Base-by-base conservation (phyloP, 2,329 filamentous ascomycete species). In the Dothistroma septosporum region DNA sequence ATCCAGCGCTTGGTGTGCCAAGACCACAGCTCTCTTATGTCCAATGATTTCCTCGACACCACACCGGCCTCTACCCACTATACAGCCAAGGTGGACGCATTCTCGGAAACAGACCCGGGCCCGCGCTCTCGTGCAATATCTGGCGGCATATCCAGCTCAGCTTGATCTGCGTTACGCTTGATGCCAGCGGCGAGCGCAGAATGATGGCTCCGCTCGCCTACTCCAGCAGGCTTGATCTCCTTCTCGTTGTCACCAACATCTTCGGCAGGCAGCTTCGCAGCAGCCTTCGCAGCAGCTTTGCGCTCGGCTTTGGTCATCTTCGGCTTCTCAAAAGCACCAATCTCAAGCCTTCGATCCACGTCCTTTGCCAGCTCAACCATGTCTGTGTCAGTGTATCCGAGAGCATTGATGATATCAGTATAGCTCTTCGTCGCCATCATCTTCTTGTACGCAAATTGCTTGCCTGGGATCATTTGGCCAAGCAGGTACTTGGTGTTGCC, bases 401-500 rank as follows among this genome's bases (percentile, higher is more conserved):
- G 76, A 1, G 82, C 77, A 59, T 85, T 80, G 70, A 91, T 89
- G 1, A 87, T 75, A 56, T 89, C 86, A 9, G 77, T 78, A 71
- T 97, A 96, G 67, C 83, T 88, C 76, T 88, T 92, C 62, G 83
- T 83, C 52, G 78, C 76, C 63, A 84, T 85, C 67, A 94, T 81
- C 3, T 79, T 75, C 61, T 82, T 80, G 72, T 88, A 89, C 0
- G 79, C 79, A 44, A 83, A 79, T 53, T 85, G 80, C 74, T 92
- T 95, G 16, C 92, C 91, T 0, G 92, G 91, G 24, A 97, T 85
- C 76, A 97, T 84, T 74, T 96, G 91, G 47, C 85, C 85, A 31
- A 99, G 84, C 33, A 94, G 80, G 73, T 89, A 99, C 75, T 99
- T 99, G 5, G 92, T 96, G 77, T 99, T 99, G 49, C 89, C 88